Conservation (phyloP, 257 asterid species). For the Fraxinus excelsior region DNA sequence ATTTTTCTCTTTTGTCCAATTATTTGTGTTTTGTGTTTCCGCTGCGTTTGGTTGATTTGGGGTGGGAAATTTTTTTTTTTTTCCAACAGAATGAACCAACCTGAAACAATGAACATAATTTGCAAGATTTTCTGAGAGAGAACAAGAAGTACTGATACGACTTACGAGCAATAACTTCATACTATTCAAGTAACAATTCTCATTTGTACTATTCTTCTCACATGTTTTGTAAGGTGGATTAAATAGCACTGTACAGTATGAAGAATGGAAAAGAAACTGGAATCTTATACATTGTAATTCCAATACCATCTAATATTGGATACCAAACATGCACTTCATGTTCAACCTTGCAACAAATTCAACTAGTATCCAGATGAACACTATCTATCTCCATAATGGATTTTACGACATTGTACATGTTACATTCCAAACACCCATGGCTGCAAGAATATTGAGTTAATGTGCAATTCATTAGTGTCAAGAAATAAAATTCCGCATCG, state of each 20-base stretch:
- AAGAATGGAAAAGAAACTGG: background rate
- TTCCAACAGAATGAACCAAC: slow-evolving; percentile 56
- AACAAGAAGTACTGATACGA: too few relatives aligned
- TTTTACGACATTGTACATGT: background rate
- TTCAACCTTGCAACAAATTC: background rate
- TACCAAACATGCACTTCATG: background rate
- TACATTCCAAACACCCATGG: background rate
- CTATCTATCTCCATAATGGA: too few relatives aligned
- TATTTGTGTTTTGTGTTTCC: too few relatives aligned
- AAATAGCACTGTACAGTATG: background rate
- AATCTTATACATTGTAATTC: background rate
- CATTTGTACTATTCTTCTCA: too few relatives aligned
- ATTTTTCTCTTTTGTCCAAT: too few relatives aligned
- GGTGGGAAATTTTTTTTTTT: too few relatives aligned
- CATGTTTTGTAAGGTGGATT: background rate
- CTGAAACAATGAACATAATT: slow-evolving; percentile 37
- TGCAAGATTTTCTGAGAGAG: background rate
- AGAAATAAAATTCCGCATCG: too few relatives aligned
- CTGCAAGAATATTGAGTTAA: background rate
- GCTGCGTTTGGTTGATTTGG: too few relatives aligned
- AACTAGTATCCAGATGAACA: background rate
- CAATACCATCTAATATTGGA: background rate
- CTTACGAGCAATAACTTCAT: background rate
- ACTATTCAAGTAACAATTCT: too few relatives aligned
- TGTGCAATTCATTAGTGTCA: too few relatives aligned